These are phyloP conservation scores for Fragaria nilgerrensis DNA, from an alignment of 306 rosid genomes.

Conservation along the genomic window DNA sequence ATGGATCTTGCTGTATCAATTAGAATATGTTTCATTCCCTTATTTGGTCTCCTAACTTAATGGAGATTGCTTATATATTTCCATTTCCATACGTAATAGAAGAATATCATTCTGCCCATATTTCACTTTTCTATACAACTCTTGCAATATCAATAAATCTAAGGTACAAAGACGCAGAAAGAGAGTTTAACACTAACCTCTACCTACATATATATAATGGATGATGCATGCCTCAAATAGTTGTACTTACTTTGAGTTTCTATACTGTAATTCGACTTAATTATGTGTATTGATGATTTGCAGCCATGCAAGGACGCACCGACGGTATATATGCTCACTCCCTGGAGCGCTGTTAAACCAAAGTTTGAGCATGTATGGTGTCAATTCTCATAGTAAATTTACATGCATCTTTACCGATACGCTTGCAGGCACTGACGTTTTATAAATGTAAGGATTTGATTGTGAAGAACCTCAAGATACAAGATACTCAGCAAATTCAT, in stretches of 20 bases:
- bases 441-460: constrained; percentile 33
- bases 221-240: background rate
- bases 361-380: background rate
- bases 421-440: constrained; percentile 63
- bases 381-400: background rate
- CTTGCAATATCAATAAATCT: constrained; percentile 58
- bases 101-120: no score
- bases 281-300: constrained; percentile 31
- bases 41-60: no score
- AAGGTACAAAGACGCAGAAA: constrained; percentile 17
- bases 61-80: no score
- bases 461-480: constrained; percentile 41
- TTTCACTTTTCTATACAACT: constrained; percentile 23
- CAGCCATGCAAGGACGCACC: constrained; percentile 93
- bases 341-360: background rate
- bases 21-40: no score
- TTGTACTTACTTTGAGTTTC: background rate
- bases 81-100: no score
- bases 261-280: background rate
- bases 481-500: constrained; percentile 65
- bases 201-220: background rate
- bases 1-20: no score
- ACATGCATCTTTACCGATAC: background rate
- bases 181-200: no score
- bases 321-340: constrained; percentile 47